Base-by-base conservation (phyloP, 2,329 filamentous ascomycete genomes). In the Calonectria hongkongensis region DNA sequence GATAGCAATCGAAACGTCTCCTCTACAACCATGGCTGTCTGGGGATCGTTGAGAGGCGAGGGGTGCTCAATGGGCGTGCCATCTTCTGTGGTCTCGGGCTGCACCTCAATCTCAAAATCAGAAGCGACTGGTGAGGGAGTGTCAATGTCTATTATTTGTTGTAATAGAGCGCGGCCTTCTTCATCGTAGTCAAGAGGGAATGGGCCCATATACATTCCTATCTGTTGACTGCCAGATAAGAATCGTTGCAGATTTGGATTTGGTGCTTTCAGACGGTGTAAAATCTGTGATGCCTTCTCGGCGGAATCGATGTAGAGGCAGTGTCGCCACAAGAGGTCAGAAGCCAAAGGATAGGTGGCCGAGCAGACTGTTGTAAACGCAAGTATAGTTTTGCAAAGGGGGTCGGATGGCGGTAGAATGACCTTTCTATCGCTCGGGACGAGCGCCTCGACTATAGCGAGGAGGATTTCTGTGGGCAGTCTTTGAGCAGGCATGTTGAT, bases 251-350 rank as follows among this genome's bases (percentile, higher is more conserved):
- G 66, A 12, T 13, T 36, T 36, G 9, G 70, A 62, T 36, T 9
- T 10, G 6, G 43, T 2, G 25, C 45, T 6, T 25, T 39, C 0
- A 71, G n/a, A 8, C 13, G 10, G 13, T 60, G 60, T 6, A 48
- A 10, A 30, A 71, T 7, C 9, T 18, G 18, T 13, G 56, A 21
- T 68, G 70, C 65, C 12, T 39, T 74, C 2, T 51, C 15, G 2
- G 43, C 51, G 0, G 51, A 71, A 9, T 78, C 62, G 12, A 78
- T 66, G 18, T 64, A 51, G 39, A 78, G 66, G 15, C 76, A 78
- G 7, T 48, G 67, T 43, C 51, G 62, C 67, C 65, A 75, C 2
- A 77, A 41, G 1, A 77, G 41, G 2, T 21, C 65, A 1, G 70
- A 63, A 2, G 75, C 72, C 9, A 33, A 30, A 1, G 63, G 43